Conservation (phyloP, 139 green algal genomes). For the Tetradesmus lagerheimii region DNA sequence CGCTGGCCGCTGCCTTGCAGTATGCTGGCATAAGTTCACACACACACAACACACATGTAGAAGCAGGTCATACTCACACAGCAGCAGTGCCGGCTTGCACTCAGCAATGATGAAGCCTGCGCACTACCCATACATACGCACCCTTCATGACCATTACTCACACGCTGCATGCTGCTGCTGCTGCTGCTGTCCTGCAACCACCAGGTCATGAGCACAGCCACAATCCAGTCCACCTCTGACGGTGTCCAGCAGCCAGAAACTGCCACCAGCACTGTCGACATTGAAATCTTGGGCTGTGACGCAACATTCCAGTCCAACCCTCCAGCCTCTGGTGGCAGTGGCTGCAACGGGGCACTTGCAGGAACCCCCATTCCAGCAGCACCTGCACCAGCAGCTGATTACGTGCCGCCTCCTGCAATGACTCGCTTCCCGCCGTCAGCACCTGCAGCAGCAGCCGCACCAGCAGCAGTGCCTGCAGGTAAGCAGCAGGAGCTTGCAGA, state of each 20-base stretch:
- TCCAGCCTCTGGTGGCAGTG: background rate
- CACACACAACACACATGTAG: too few species aligned
- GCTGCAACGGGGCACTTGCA: background rate
- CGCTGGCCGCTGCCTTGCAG: background rate
- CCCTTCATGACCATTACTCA: too few species aligned
- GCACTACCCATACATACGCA: background rate
- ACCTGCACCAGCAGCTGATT: background rate
- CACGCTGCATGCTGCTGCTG: constrained; percentile 1
- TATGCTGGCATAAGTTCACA: too few species aligned
- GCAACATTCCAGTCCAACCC: background rate
- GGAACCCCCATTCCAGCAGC: background rate
- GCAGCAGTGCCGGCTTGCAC: too few species aligned
- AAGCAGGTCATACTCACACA: too few species aligned
- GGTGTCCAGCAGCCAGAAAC: background rate
- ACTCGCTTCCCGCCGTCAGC: too few species aligned
- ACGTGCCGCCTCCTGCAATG: too few species aligned
- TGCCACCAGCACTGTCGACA: background rate
- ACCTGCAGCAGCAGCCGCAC: background rate
- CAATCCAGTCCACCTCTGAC: constrained; percentile 16
- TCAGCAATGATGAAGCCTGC: background rate
- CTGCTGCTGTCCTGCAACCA: background rate
- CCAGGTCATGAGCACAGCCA: background rate
- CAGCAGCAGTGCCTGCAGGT: background rate
- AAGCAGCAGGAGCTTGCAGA: background rate
- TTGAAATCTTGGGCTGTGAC: constrained; percentile 8